phyloP scores from a whole-genome alignment of 306 rosid species.

The Abrus precatorius region DNA sequence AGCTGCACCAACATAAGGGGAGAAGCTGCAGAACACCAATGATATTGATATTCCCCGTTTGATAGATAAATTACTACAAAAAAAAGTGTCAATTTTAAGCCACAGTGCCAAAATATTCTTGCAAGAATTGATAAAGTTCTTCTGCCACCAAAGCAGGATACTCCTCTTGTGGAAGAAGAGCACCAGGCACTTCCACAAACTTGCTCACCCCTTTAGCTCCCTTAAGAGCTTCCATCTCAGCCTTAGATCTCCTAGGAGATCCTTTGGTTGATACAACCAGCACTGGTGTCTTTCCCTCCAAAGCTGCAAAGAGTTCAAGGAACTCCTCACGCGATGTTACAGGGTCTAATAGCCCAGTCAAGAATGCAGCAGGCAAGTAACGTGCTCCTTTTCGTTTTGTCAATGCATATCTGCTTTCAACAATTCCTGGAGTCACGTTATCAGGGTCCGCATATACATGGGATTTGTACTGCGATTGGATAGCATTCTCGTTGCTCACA shows the following conservation, averaged over 20 bases:
- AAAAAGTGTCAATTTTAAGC: slow-evolving; percentile 35
- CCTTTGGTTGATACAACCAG: slow-evolving; percentile 77
- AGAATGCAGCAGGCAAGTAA: slow-evolving; percentile 88
- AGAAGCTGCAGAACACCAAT: slow-evolving; percentile 9
- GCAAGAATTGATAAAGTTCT: slow-evolving; percentile 85
- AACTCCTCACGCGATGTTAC: slow-evolving; percentile 87
- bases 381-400: slow-evolving; percentile 91
- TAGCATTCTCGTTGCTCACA: slow-evolving; percentile 90
- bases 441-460: slow-evolving; percentile 91
- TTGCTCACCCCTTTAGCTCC: slow-evolving; percentile 88
- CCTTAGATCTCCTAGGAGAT: slow-evolving; percentile 93
- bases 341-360: slow-evolving; percentile 84
- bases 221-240: slow-evolving; percentile 94
- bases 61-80: not conserved
- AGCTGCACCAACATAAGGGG: slow-evolving; percentile 21
- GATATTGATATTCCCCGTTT: slow-evolving; percentile 9
- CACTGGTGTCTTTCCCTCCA: slow-evolving; percentile 76
- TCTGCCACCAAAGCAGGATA: slow-evolving; percentile 77
- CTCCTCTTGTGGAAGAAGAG: slow-evolving; percentile 98
- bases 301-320: slow-evolving; percentile 74
- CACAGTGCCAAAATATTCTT: slow-evolving; percentile 54
- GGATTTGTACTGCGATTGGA: slow-evolving; percentile 91
- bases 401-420: slow-evolving; percentile 81
- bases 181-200: slow-evolving; percentile 92
- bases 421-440: slow-evolving; percentile 78